Base-by-base conservation (phyloP, 345 rosid species). In the Fremontodendron californicum region DNA sequence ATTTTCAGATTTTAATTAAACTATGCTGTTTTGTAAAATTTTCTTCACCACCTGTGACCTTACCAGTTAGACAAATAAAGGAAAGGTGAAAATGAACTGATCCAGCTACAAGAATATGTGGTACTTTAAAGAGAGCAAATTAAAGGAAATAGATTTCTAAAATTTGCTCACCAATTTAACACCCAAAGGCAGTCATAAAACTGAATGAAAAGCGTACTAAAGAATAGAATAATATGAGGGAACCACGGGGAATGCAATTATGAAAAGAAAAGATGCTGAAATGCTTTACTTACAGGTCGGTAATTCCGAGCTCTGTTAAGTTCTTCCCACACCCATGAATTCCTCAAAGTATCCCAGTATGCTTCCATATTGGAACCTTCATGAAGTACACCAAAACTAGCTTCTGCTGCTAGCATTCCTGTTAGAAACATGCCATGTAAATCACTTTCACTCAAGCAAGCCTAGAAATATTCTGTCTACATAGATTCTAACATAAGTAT, bases 371-470 rank as follows among this genome's bases (percentile, higher is more conserved):
- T 86, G 73, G 80, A 80, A 49, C 85, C 89, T 78, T 86, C 87
- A 68, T 78, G 83, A 83, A 95, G 90, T 54, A 75, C 81, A 73
- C 91, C 89, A 84, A 92, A 92, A 78, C 93, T 83, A 82, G 94
- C 96, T 78, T 95, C 98, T 61, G 98, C 99, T 58, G 98, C 99
- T 70, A 95, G 87, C 98, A 93, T 95, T 77, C 99, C 98, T 95
- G 86, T 71, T 75, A 52, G 57, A 85, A 78, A 78, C 35, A 76
- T 65, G 45, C 10, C 55, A 37, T 37, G 4, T 19, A 4, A 27
- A 12, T 27, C 27, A 60, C 64, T 60, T 60, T 2, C 33, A 60
- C 31, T 23, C 61, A 21, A 55, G 13, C 33, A 60, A 60, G 64
- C 37, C 31, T 18, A 51, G 21, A 6, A 45, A 10, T 45, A 13